phyloP scores from a whole-genome alignment of 2,329 filamentous ascomycete genomes.

The Aspergillus felis region DNA sequence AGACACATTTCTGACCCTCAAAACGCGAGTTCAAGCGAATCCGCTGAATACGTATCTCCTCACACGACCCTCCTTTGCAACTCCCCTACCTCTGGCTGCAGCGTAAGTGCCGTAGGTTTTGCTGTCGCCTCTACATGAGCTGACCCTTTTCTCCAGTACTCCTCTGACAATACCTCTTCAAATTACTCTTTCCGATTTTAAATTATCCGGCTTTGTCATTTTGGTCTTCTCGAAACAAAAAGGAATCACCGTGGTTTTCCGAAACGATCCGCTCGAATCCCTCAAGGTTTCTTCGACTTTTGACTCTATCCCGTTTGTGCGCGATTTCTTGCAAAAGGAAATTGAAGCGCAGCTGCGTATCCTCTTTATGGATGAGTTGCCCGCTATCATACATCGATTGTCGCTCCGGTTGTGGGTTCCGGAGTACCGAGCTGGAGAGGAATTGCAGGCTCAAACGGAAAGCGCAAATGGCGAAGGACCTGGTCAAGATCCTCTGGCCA shows the following conservation, averaged over 20 bases:
- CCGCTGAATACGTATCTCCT: constrained; percentile 93
- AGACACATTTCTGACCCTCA: constrained; percentile 90
- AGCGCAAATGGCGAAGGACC: constrained; percentile 54
- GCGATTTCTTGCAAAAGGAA: constrained; percentile 92
- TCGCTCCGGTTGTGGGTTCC: constrained; percentile 87
- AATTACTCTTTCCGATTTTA: constrained; percentile 93
- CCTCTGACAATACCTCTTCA: constrained; percentile 95
- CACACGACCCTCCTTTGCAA: constrained; percentile 87
- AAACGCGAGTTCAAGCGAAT: constrained; percentile 96
- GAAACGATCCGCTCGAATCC: constrained; percentile 95
- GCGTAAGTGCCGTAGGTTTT: constrained; percentile 43
- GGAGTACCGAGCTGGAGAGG: constrained; percentile 70
- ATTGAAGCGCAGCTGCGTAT: constrained; percentile 91
- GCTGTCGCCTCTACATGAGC: background rate
- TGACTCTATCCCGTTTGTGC: constrained; percentile 96
- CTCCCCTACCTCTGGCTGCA: constrained; percentile 85
- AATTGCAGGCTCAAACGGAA: constrained; percentile 51
- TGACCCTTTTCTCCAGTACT: constrained; percentile 46
- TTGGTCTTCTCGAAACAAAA: constrained; percentile 97
- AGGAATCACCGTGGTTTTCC: constrained; percentile 91
- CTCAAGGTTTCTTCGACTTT: constrained; percentile 98
- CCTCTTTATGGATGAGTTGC: constrained; percentile 95
- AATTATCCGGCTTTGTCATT: constrained; percentile 94
- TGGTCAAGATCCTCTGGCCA: constrained; percentile 74
- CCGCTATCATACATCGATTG: constrained; percentile 90